Conservation (phyloP, 306 rosid genomes). For the Vigna trinervia region DNA sequence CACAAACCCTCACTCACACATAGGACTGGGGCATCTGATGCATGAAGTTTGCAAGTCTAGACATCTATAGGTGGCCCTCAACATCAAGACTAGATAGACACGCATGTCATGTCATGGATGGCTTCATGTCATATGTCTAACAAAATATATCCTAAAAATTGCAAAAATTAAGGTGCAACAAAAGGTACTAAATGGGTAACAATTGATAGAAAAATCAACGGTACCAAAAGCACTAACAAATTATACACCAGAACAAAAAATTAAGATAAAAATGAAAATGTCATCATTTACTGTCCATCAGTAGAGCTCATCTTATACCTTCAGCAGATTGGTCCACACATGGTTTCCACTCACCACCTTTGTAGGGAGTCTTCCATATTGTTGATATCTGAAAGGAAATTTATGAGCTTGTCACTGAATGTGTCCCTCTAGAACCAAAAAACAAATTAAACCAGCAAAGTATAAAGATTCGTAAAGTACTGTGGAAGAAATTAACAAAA, state of each 20-base stretch:
- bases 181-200: slow-evolving; percentile 29
- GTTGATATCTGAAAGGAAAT: slow-evolving; percentile 76
- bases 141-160: slow-evolving; percentile 14
- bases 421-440: slow-evolving; percentile 10
- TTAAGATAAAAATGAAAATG: slow-evolving; percentile 10
- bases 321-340: slow-evolving; percentile 68
- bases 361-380: slow-evolving; percentile 81
- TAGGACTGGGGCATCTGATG: neutral
- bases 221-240: slow-evolving; percentile 35
- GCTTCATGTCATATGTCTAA: neutral
- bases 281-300: slow-evolving; percentile 16
- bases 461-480: slow-evolving; percentile 29
- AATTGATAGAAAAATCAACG: slow-evolving; percentile 9
- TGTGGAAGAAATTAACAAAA: slow-evolving; percentile 26
- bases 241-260: neutral
- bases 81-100: neutral
- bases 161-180: slow-evolving; percentile 16
- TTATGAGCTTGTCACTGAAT: slow-evolving; percentile 46
- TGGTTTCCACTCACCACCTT: slow-evolving; percentile 83
- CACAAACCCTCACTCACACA: neutral
- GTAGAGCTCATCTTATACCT: slow-evolving; percentile 54
- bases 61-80: neutral
- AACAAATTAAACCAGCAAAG: neutral
- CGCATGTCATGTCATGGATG: neutral
- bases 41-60: neutral